Evolutionary conservation across 257 asterid species (phyloP), one percentile per base, ranked within the genome.

Genomic region (Nicotiana noctiflora): DNA sequence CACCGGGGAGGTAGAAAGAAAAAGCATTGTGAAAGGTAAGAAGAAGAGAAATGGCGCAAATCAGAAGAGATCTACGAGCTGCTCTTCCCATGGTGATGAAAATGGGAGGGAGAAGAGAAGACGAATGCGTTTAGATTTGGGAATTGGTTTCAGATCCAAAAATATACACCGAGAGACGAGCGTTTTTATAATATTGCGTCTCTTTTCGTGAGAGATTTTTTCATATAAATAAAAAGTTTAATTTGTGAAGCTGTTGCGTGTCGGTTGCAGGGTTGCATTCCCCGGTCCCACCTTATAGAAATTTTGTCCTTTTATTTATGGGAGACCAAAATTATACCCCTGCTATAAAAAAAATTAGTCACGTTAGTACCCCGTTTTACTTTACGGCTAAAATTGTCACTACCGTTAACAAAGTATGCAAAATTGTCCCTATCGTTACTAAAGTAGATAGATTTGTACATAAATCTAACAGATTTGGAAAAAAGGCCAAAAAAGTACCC

Each of bases 1-100:
- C 97, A 52, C 97, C 98, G 6, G 98, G 96, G 78, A 92, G 98
- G 83, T 93, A 91, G 88, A 93, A 93, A 86, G 86, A 65, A 81
- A 81, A 60, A 13, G 85, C 93, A 89, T 81, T 79, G 80, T 84
- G 88, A 65, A 94, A 79, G 27, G 85, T 82, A 65, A 91, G 88
- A 77, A 91, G 82, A 79, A 91, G 59, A 9, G 64, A 74, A 84
- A 83, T 59, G 13, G 80, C 56, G 40, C 79, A 27, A 32, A 49
- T 37, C 31, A 46, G 53, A 10, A 32, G 32, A 76, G 86, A 84
- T 82, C 86, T 81, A 76, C 57, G 25, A 84, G 32, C 55, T 59
- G 32, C 55, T 59, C 82, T 49, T 77, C 80, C 80, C 83, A 84
- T 84, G 76, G 82, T 15, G 31, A 27, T 49, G 17, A 27, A 52